phyloP scores from a whole-genome alignment of 1,139 yeast species.

The Hansenula anomala region DNA sequence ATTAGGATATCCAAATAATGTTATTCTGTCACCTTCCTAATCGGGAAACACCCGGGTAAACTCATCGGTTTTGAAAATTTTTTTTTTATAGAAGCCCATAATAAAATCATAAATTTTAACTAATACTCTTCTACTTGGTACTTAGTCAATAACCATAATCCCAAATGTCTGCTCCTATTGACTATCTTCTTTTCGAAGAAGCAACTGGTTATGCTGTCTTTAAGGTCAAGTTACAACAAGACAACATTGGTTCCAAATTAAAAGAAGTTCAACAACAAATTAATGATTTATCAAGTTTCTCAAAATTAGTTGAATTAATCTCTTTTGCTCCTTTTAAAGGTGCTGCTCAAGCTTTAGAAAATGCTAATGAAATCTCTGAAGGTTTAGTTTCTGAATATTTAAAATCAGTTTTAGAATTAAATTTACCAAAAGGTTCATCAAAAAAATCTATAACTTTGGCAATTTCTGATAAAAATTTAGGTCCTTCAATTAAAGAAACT shows the following conservation, averaged over 20 bases:
- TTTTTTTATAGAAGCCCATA: no score
- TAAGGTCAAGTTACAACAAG: conserved; percentile 92
- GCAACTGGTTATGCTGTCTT: conserved; percentile 98
- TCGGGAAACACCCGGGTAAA: no score
- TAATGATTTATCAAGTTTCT: conserved; percentile 80
- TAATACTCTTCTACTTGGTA: no score
- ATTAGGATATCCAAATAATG: no score
- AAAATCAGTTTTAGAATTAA: conserved; percentile 83
- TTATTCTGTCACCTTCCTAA: no score
- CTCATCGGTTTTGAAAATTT: no score
- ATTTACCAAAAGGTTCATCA: conserved; percentile 80
- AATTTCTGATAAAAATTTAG: conserved; percentile 91
- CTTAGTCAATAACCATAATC: no score
- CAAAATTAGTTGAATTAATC: conserved; percentile 88
- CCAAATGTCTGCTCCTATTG: no score
- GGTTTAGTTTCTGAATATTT: conserved; percentile 93
- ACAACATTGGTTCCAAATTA: conserved; percentile 86
- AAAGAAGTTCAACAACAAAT: conserved; percentile 94
- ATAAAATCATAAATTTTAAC: no score
- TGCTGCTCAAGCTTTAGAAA: conserved; percentile 98
- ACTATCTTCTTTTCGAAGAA: conserved; percentile 94
- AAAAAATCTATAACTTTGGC: conserved; percentile 73
- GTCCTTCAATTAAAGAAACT: conserved; percentile 90
- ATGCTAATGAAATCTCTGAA: conserved; percentile 96
- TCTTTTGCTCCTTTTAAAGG: conserved; percentile 98